phyloP scores from a whole-genome alignment of 208 protist genomes.

The Trypanosoma cruzi region DNA sequence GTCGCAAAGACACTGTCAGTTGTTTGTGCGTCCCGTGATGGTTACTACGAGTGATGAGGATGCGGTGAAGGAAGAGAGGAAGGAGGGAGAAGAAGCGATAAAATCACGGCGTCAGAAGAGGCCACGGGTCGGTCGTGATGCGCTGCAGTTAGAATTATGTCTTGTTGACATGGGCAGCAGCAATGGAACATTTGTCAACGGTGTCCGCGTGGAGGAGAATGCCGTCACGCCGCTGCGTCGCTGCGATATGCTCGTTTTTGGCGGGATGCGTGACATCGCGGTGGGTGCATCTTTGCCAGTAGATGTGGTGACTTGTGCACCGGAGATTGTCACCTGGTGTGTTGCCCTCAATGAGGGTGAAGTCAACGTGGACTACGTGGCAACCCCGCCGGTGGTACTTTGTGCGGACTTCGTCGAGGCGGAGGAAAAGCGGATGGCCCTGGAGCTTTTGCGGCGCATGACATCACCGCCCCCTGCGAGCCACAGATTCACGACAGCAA shows the following conservation, averaged over 20 bases:
- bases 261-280: conserved; percentile 84
- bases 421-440: conserved; percentile 33
- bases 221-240: conserved; percentile 51
- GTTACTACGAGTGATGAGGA: neutral
- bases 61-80: neutral
- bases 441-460: conserved; percentile 30
- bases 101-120: neutral
- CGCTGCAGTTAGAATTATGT: conserved; percentile 35
- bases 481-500: neutral
- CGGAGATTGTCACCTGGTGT: conserved; percentile 81
- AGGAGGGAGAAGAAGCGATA: neutral
- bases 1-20: conserved; percentile 79
- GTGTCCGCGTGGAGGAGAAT: conserved; percentile 45
- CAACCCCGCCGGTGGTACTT: conserved; percentile 58
- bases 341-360: conserved; percentile 33
- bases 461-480: neutral
- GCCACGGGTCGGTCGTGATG: neutral
- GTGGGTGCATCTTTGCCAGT: conserved; percentile 49
- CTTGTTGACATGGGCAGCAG: conserved; percentile 82
- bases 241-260: conserved; percentile 75
- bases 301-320: conserved; percentile 41
- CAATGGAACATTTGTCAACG: conserved; percentile 91
- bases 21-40: conserved; percentile 34
- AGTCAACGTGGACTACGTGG: conserved; percentile 25
- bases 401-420: conserved; percentile 39